These are phyloP conservation scores for Boletus pseudo-olivaceus DNA, from an alignment of 768 basidiomycete genomes.

Conservation along the genomic window DNA sequence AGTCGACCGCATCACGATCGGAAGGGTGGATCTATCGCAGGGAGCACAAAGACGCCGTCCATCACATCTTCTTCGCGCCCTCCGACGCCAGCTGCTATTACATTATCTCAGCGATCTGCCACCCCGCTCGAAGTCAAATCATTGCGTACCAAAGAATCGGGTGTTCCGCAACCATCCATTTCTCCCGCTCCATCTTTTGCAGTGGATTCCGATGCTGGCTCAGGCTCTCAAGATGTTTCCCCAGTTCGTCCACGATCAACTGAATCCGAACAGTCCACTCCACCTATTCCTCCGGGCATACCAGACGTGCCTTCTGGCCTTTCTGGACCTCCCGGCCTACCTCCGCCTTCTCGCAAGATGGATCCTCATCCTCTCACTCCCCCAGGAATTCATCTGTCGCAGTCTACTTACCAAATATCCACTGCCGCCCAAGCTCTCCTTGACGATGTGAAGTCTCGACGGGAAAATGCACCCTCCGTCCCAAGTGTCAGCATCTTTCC, in stretches of 20 bases:
- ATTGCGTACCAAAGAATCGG: constrained; percentile 39
- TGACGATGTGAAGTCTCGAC: constrained; percentile 75
- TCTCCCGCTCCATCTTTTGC: constrained; percentile 48
- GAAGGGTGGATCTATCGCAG: constrained; percentile 35
- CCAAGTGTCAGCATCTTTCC: constrained; percentile 69
- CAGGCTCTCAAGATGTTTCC: constrained; percentile 41
- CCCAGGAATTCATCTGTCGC: constrained; percentile 40
- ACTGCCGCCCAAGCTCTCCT: constrained; percentile 79
- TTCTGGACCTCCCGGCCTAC: constrained; percentile 48
- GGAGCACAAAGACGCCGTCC: constrained; percentile 42
- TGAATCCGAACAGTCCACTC: constrained; percentile 37
- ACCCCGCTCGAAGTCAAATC: constrained; percentile 43
- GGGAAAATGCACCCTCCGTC: constrained; percentile 50
- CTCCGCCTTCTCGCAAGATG: constrained; percentile 43
- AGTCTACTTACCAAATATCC: constrained; percentile 75
- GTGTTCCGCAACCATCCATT: constrained; percentile 36
- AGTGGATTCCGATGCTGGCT: constrained; percentile 49
- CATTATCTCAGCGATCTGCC: constrained; percentile 40
- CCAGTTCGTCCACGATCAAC: constrained; percentile 41
- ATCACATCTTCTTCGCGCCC: constrained; percentile 56
- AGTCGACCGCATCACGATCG: constrained; percentile 41
- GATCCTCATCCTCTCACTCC: constrained; percentile 55
- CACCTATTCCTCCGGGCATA: constrained; percentile 46
- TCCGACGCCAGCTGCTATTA: constrained; percentile 44
- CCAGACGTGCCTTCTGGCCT: constrained; percentile 60